These are phyloP conservation scores for Celoporthe dispersa DNA, from an alignment of 2,329 filamentous ascomycete species.

Conservation along the genomic window DNA sequence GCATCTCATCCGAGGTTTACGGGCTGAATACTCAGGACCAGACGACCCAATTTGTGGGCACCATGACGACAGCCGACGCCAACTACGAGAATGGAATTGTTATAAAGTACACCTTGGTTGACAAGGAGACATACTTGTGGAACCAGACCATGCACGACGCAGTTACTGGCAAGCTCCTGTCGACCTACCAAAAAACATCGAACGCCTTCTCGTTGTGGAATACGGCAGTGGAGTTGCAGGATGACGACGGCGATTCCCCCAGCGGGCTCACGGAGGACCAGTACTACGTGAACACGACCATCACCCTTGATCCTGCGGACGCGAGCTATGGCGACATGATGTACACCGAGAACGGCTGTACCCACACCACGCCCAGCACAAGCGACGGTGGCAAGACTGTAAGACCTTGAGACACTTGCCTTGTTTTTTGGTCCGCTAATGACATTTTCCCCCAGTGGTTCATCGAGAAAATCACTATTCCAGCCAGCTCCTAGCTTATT, in stretches of 20 bases:
- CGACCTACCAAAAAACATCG: constrained; percentile 33
- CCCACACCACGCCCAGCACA: constrained; percentile 11
- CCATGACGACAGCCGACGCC: constrained; percentile 31
- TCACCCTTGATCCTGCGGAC: constrained; percentile 24
- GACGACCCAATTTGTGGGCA: constrained; percentile 34
- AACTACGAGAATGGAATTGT: constrained; percentile 33
- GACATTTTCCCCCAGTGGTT: constrained; percentile 4
- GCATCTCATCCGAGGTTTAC: constrained; percentile 36
- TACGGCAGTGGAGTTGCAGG: constrained; percentile 29
- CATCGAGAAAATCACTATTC: constrained; percentile 29
- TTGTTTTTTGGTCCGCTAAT: neutral
- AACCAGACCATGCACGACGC: constrained; percentile 32
- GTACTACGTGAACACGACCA: constrained; percentile 29
- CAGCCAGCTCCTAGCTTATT: constrained; percentile 8
- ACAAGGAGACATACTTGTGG: constrained; percentile 34
- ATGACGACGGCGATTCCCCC: constrained; percentile 18
- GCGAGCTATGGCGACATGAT: constrained; percentile 8
- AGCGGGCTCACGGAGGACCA: constrained; percentile 27
- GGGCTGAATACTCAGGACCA: constrained; percentile 28
- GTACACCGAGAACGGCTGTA: constrained; percentile 16
- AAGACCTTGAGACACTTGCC: neutral
- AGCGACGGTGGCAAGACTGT: constrained; percentile 24
- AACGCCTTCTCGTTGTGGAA: constrained; percentile 34
- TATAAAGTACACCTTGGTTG: constrained; percentile 36
- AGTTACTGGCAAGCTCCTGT: constrained; percentile 31